Evolutionary conservation across 495 filamentous ascomycete species (phyloP), one percentile per base, ranked within the genome.

Genomic region (Cercophora samala): DNA sequence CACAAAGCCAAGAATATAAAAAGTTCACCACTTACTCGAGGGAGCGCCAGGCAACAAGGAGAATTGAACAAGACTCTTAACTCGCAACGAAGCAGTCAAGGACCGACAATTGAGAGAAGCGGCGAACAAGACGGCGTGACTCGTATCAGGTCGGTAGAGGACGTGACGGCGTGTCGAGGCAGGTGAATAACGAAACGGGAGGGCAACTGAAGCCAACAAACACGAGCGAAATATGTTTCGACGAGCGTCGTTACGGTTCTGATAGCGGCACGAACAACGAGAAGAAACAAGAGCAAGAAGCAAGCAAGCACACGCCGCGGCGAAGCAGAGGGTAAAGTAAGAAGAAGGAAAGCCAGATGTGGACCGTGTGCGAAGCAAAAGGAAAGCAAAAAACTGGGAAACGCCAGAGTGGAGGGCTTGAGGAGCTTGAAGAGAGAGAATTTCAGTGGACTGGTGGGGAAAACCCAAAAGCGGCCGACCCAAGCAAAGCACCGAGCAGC

Each of bases 391-490:
- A 72, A 72, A 72, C 70, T 69, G 70, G 70, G 70, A 72, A 72
- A 58, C 70, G 67, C 69, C 67, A 59, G 68, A 60, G 64, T 24
- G 24, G 18, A 32, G 22, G 46, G 51, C 59, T 64, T 61, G 62
- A 65, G 58, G 53, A 60, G 66, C 53, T 56, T 23, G 58, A 25
- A n/a, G 58, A 24, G 65, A 64, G 70, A 71, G 69, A 73, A 71
- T 75, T 75, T 75, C 70, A 24, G 63, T 70, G 71, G 69, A 66
- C 68, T 71, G 73, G 67, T 75, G 73, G 73, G 71, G 72, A 71
- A 73, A 66, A 70, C 56, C 69, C 69, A 66, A 69, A 69, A 70
- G 68, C 71, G 63, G 64, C 66, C 56, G 64, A 62, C 59, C 56
- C 61, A 66, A 61, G 66, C 66, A 62, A 46, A 46, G 37, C 37